A percentile compares a stretch with the other conserved stretches of the same genome.
Conservation (phyloP, 768 basidiomycete genomes). For the Suillus sp. region DNA sequence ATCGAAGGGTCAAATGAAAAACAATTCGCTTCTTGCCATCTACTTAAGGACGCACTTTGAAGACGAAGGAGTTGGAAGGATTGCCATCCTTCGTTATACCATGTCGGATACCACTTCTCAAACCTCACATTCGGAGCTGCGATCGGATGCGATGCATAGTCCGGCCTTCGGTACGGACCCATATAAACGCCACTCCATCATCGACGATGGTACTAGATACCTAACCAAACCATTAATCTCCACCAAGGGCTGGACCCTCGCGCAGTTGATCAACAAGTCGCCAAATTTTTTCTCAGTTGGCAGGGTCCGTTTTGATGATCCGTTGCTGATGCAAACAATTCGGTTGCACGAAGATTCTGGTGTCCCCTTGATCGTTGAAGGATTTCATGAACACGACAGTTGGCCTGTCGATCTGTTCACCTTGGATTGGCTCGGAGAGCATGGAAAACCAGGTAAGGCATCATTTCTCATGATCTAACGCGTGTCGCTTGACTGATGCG, state of each 20-base stretch:
- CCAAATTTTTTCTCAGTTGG: constrained; percentile 45
- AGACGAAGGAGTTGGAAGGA: constrained; percentile 1
- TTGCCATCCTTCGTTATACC: background rate
- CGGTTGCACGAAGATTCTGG: constrained; percentile 51
- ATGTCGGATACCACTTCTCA: constrained; percentile 1
- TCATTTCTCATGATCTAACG: background rate
- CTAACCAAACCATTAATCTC: constrained; percentile 30
- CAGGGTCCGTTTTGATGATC: constrained; percentile 37
- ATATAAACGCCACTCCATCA: constrained; percentile 1
- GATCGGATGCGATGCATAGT: background rate
- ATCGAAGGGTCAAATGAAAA: background rate
- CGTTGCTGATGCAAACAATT: constrained; percentile 39
- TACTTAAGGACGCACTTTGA: background rate
- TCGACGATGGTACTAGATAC: constrained; percentile 14
- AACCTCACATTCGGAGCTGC: background rate
- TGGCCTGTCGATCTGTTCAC: constrained; percentile 63
- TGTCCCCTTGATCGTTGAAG: constrained; percentile 63
- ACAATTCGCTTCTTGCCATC: background rate
- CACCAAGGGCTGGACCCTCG: constrained; percentile 54
- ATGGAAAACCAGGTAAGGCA: constrained; percentile 34
- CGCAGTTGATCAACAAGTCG: constrained; percentile 39
- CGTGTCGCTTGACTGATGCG: constrained; percentile 15
- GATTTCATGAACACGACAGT: constrained; percentile 51
- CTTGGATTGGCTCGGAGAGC: constrained; percentile 51
- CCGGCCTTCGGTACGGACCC: background rate